Conservation (phyloP, 2,329 filamentous ascomycete genomes). For the Trichoderma brevicompactum region DNA sequence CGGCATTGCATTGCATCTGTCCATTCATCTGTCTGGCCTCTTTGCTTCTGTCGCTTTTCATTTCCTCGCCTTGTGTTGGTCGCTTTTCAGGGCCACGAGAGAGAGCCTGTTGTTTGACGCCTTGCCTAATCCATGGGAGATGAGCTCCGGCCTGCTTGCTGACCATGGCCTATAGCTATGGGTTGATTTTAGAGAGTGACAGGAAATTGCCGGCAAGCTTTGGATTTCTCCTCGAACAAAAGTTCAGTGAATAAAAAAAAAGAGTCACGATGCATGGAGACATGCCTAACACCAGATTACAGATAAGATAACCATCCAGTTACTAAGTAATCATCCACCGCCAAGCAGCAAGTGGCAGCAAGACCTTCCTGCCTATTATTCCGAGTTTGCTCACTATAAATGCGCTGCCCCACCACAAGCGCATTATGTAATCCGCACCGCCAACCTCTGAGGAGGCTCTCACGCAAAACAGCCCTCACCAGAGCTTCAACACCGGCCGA, state of each 20-base stretch:
- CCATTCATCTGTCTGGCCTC: background rate
- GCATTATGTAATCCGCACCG: slow-evolving; percentile 25
- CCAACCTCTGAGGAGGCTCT: slow-evolving; percentile 25
- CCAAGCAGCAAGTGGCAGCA: slow-evolving; percentile 10
- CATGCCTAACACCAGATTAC: background rate
- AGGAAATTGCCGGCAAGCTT: too few species aligned
- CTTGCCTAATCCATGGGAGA: too few species aligned
- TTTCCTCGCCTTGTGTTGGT: background rate
- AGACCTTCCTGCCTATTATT: background rate
- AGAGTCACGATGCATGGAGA: background rate
- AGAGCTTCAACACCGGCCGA: slow-evolving; percentile 18
- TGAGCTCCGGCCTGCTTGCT: too few species aligned
- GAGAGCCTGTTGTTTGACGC: background rate
- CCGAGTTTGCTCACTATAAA: background rate
- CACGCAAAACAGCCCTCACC: slow-evolving; percentile 25
- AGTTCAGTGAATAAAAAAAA: too few species aligned
- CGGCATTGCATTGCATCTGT: slow-evolving; percentile 10
- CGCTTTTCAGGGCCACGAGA: background rate
- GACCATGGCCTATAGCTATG: too few species aligned
- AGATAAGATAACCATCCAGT: slow-evolving; percentile 5
- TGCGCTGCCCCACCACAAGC: slow-evolving; percentile 5
- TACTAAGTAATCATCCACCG: background rate
- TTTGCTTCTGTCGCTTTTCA: slow-evolving; percentile 1
- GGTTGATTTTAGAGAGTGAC: too few species aligned
- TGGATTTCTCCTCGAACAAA: too few species aligned